Base-by-base conservation (phyloP, 2,329 filamentous ascomycete genomes). In the Erysiphe pulchra region DNA sequence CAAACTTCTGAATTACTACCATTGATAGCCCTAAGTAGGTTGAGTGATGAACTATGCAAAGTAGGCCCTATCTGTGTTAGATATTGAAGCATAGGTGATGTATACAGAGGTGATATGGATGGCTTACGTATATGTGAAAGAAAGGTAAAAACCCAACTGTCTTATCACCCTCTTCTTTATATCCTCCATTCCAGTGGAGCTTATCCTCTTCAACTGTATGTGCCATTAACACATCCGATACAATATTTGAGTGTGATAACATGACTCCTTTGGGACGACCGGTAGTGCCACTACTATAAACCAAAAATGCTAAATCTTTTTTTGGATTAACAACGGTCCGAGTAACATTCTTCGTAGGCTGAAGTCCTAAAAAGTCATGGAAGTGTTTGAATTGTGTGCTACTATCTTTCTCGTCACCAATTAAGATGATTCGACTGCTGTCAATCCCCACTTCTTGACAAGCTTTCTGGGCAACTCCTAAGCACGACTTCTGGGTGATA, bases 221-320 rank as follows among this genome's bases (percentile, higher is more conserved):
- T 24, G 20, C 6, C 20, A 24, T 24, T 24, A 24, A 24, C 11
- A 42, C 20, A 59, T 93, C 92, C 49, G 82, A 64, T 9, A 92
- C 72, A 46, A 93, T 75, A 59, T 94, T 94, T 52, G 64, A 61
- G 60, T 95, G 87, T 16, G 75, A 81, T 40, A 94, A 69, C 71
- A 83, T 80, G 12, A 94, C 87, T 16, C 86, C 87, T 24, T 24
- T 24, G 3, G 20, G 20, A 24, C 20, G 20, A 2, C 56, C 56
- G 28, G 55, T 57, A 10, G 56, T 58, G 28, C 56, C 56, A 51
- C 55, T 57, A 1, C 55, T 57, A 45, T 92, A 94, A 2, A 92
- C 83, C 46, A 94, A 61, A 24, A 24, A 24, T 3, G 20, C 20
- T 24, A 24, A 24, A 24, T 24, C 20, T 24, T 24, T 24, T 24